Conservation (phyloP, 129 eudicot species). For the Kitagawia praeruptora region DNA sequence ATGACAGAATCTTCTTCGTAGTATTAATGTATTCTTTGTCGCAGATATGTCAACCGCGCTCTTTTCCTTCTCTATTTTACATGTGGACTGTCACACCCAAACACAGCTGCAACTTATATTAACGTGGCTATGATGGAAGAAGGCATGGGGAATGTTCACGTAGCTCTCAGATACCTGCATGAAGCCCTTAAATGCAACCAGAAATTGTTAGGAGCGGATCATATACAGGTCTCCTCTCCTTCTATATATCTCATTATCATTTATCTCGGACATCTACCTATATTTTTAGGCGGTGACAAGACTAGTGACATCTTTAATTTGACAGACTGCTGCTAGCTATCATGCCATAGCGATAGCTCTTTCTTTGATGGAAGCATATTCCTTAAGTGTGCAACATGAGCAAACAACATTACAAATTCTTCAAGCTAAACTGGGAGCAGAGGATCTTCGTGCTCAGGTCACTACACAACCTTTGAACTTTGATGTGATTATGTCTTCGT, state of each 20-base stretch:
- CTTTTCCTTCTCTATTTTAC: slow-evolving; percentile 87
- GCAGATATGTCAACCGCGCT: slow-evolving; percentile 98
- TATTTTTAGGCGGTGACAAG: background rate
- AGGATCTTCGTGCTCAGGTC: slow-evolving; percentile 98
- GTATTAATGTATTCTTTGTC: slow-evolving; percentile 3
- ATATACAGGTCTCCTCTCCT: slow-evolving; percentile 65
- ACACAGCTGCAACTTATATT: slow-evolving; percentile 97
- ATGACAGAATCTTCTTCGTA: background rate
- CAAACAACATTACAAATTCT: slow-evolving; percentile 95
- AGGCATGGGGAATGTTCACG: slow-evolving; percentile 96
- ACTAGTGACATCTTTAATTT: slow-evolving; percentile 15
- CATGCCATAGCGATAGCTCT: slow-evolving; percentile 99
- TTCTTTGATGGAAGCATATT: slow-evolving; percentile 97
- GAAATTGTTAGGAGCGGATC: slow-evolving; percentile 86
- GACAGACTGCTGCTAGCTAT: slow-evolving; percentile 99
- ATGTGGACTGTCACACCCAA: slow-evolving; percentile 98
- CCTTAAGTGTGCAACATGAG: slow-evolving; percentile 94
- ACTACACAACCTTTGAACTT: slow-evolving; percentile 1
- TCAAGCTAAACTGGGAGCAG: slow-evolving; percentile 92
- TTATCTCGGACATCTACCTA: background rate
- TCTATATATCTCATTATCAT: slow-evolving; percentile 18
- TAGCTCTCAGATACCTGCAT: slow-evolving; percentile 97
- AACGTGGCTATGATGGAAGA: slow-evolving; percentile 99
- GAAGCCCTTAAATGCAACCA: slow-evolving; percentile 98
- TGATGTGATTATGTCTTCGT: background rate